These are phyloP conservation scores for Theobroma grandiflorum DNA, from an alignment of 441 rosid species.

Conservation along the genomic window DNA sequence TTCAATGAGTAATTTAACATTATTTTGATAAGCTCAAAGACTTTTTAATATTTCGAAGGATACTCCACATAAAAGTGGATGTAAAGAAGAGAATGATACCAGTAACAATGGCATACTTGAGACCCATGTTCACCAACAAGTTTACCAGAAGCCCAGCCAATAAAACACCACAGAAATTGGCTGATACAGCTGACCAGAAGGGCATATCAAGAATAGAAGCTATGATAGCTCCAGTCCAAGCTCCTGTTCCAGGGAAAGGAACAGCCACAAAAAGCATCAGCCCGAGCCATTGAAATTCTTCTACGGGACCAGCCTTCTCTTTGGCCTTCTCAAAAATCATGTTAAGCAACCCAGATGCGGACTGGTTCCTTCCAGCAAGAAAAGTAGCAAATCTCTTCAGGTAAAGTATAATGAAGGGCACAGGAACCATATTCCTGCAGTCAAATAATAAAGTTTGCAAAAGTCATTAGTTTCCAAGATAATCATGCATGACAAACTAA, in stretches of 20 bases:
- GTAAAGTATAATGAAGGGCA: conserved; percentile 85
- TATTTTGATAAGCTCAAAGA: conserved; percentile 51
- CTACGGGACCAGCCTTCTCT: conserved; percentile 84
- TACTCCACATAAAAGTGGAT: conserved; percentile 86
- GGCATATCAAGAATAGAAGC: conserved; percentile 95
- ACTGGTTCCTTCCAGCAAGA: conserved; percentile 67
- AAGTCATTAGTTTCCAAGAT: background rate
- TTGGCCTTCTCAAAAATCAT: conserved; percentile 73
- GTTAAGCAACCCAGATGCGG: conserved; percentile 64
- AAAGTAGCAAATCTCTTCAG: conserved; percentile 74
- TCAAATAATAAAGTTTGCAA: conserved; percentile 22
- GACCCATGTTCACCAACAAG: conserved; percentile 82
- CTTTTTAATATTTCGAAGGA: conserved; percentile 66
- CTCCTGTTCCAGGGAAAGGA: conserved; percentile 96
- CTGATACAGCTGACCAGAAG: conserved; percentile 79
- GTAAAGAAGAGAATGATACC: conserved; percentile 72
- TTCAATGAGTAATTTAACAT: conserved; percentile 18
- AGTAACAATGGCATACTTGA: conserved; percentile 71
- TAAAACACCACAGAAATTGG: conserved; percentile 84
- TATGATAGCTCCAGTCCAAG: conserved; percentile 94
- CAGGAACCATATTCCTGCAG: conserved; percentile 96
- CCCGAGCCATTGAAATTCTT: conserved; percentile 93
- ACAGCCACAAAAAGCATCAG: conserved; percentile 96
- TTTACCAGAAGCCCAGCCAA: conserved; percentile 89
- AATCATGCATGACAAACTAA: background rate